These are phyloP conservation scores for Barbatosphaeria neglecta DNA, from an alignment of 495 filamentous ascomycete species.

Conservation along the genomic window DNA sequence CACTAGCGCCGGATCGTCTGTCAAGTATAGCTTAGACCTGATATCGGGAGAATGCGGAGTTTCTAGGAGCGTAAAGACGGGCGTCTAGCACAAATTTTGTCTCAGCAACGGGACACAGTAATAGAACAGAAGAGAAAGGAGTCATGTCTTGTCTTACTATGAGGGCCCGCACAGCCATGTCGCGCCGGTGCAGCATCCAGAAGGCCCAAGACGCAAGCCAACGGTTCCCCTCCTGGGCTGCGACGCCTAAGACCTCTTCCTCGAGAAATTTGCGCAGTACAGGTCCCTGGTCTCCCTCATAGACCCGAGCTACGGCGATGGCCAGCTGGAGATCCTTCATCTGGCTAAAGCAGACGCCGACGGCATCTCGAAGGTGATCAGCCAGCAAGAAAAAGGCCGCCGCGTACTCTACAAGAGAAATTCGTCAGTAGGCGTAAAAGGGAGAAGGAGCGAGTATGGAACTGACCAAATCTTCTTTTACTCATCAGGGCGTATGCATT, in stretches of 20 bases:
- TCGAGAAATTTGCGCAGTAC: conserved; percentile 63
- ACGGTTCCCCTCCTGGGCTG: conserved; percentile 69
- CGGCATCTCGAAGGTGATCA: conserved; percentile 72
- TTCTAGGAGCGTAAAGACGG: conserved; percentile 59
- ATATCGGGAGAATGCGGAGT: conserved; percentile 48
- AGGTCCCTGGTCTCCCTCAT: conserved; percentile 75
- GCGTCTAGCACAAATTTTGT: conserved; percentile 39
- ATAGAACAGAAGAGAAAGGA: background rate
- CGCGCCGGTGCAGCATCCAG: conserved; percentile 75
- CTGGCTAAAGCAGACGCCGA: conserved; percentile 73
- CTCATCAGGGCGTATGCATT: conserved; percentile 96
- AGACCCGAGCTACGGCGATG: conserved; percentile 76
- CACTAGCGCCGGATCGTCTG: conserved; percentile 80
- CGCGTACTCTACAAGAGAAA: conserved; percentile 59
- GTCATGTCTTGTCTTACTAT: conserved; percentile 37
- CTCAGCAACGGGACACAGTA: background rate
- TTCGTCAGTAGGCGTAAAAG: conserved; percentile 4
- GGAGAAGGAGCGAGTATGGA: background rate
- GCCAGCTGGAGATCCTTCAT: conserved; percentile 83
- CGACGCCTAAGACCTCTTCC: conserved; percentile 68
- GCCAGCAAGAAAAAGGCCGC: conserved; percentile 93
- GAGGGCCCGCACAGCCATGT: conserved; percentile 78
- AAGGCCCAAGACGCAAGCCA: conserved; percentile 96
- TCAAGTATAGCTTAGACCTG: conserved; percentile 66
- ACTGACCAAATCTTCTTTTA: conserved; percentile 72